Evolutionary conservation across 2,329 filamentous ascomycete species (phyloP), one percentile per base, ranked within the genome.

Genomic region (Rhinocladiella mackenziei): DNA sequence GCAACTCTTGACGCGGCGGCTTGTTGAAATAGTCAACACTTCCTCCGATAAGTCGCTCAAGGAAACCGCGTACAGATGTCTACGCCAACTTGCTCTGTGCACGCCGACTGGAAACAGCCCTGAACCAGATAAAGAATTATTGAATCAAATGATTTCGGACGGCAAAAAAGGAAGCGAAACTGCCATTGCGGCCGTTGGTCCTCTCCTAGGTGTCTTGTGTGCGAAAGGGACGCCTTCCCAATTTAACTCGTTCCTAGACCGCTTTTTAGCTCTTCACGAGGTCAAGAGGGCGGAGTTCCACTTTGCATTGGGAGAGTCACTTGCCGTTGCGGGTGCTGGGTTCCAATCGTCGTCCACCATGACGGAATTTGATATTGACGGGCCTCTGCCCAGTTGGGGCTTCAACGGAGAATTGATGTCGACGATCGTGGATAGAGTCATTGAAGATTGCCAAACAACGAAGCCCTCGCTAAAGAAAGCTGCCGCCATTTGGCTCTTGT

Each of bases 401-500:
- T 57, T 67, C 18, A 60, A 64, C 5, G 54, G 58, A 13, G 58
- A 57, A 1, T 64, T 74, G 39, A 67, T 84, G 18, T 67, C 67
- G 6, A 65, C 69, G 0, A 72, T 86, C 1, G 68, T 94, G 4
- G 77, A 86, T 47, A 89, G 83, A 60, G 75, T 94, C 2, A 73
- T 97, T 34, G 69, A 70, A 2, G 84, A 92, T 58, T 92, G 85
- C 67, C 83, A 84, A 57, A 80, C 83, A 6, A 88, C 87, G 0
- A 96, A 96, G 59, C 92, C 92, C 1, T 85, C 89, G 0, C 71
- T 96, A 3, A 82, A 89, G 56, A 95, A 95, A 62, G 89, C 91
- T 2, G 91, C 89, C 0, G 89, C 89, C 0, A 94, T 98, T 56
- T 97, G 92, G 92, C 76, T 97, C 0, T 82, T 97, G 47, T 94